These are phyloP conservation scores for Cryptosporidium canis DNA, from an alignment of 169 alveolate species.

Conservation along the genomic window DNA sequence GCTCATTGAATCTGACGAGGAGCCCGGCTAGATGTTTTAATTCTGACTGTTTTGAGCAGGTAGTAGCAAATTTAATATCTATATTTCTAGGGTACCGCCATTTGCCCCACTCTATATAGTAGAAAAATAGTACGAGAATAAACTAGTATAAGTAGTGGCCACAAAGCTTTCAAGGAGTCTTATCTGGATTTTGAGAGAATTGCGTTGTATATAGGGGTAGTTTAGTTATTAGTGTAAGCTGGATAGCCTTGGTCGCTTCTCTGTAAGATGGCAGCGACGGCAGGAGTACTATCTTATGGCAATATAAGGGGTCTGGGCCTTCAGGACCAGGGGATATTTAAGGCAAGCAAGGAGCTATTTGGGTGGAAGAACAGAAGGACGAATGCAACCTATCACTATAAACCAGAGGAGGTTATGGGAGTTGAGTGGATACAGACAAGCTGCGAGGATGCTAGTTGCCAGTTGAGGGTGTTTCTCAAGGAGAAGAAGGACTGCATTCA, in stretches of 20 bases:
- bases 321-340: constrained; percentile 85
- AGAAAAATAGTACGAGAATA: background rate
- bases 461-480: constrained; percentile 80
- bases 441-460: constrained; percentile 75
- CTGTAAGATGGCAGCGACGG: background rate
- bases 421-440: constrained; percentile 84
- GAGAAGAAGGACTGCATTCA: constrained; percentile 78
- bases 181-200: background rate
- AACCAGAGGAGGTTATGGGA: constrained; percentile 82
- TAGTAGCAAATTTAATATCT: background rate
- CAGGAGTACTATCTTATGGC: constrained; percentile 54
- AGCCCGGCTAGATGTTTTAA: background rate
- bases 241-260: background rate
- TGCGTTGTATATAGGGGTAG: background rate
- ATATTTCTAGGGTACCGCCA: background rate
- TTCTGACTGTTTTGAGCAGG: background rate
- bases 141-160: background rate
- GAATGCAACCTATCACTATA: constrained; percentile 88
- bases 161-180: background rate
- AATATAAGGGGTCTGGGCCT: constrained; percentile 62
- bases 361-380: constrained; percentile 92
- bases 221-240: background rate
- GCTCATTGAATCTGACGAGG: too few relatives aligned
- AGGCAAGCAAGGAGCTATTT: constrained; percentile 88
- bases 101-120: background rate